These are phyloP conservation scores for Dispira simplex DNA, from an alignment of 192 early-diverging fungal genomes.

Conservation along the genomic window DNA sequence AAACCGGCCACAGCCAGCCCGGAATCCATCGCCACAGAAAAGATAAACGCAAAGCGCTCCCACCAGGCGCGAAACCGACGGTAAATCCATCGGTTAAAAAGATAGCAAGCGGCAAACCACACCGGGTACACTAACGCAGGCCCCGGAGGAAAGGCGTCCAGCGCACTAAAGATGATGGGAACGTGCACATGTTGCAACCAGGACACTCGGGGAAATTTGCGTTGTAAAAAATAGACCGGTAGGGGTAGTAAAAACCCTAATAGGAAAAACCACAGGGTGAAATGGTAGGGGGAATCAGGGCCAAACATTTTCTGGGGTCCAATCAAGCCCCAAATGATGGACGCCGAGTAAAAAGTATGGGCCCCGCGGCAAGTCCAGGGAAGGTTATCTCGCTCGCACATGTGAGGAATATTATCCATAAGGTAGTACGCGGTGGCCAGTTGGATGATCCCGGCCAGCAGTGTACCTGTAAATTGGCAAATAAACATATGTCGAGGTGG, in stretches of 20 bases:
- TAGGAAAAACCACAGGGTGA: constrained; percentile 31
- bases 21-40: constrained; percentile 36
- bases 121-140: constrained; percentile 29
- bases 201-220: constrained; percentile 37
- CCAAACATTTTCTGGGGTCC: constrained; percentile 55
- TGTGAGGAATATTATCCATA: constrained; percentile 34
- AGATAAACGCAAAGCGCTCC: constrained; percentile 35
- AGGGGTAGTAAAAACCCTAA: constrained; percentile 51
- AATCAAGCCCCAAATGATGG: constrained; percentile 67
- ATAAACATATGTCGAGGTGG: constrained; percentile 66
- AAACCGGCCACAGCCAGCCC: constrained; percentile 31
- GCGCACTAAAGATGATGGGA: constrained; percentile 47
- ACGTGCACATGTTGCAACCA: constrained; percentile 56
- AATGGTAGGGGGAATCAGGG: constrained; percentile 38
- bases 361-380: constrained; percentile 47
- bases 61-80: constrained; percentile 45
- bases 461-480: constrained; percentile 55
- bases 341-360: constrained; percentile 48
- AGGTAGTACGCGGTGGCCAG: constrained; percentile 52
- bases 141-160: constrained; percentile 43
- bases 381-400: constrained; percentile 37
- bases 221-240: constrained; percentile 45
- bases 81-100: constrained; percentile 57
- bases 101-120: constrained; percentile 38
- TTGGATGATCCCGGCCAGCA: constrained; percentile 56